phyloP scores from a whole-genome alignment of 2,329 filamentous ascomycete genomes.

The Fusarium nurragi region DNA sequence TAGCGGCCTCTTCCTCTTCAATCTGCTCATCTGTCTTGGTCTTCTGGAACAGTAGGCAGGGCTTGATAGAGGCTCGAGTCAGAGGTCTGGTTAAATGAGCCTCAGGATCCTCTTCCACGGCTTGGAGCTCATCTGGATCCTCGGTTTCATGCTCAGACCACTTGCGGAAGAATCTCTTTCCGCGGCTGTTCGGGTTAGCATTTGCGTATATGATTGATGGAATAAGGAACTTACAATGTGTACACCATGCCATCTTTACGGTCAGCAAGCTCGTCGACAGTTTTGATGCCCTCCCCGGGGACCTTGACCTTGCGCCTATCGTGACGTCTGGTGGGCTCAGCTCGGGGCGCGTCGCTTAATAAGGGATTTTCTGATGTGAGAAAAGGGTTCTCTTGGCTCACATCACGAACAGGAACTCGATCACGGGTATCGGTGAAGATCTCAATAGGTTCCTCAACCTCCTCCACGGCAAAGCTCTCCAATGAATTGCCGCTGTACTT shows the following conservation, averaged over 20 bases:
- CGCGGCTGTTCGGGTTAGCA: slow-evolving; percentile 66
- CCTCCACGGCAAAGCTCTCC: slow-evolving; percentile 67
- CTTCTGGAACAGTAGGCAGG: slow-evolving; percentile 74
- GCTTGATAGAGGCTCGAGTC: slow-evolving; percentile 76
- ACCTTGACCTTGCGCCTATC: slow-evolving; percentile 66
- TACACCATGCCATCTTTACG: slow-evolving; percentile 79
- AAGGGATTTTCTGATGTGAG: slow-evolving; percentile 77
- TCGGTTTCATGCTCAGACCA: slow-evolving; percentile 59
- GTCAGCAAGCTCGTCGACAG: slow-evolving; percentile 69
- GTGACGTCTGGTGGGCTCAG: slow-evolving; percentile 58
- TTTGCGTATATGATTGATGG: not conserved
- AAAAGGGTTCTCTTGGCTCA: slow-evolving; percentile 77
- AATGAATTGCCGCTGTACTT: slow-evolving; percentile 65
- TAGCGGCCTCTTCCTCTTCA: slow-evolving; percentile 68
- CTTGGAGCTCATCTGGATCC: slow-evolving; percentile 49
- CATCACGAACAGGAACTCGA: slow-evolving; percentile 73
- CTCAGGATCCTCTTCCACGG: slow-evolving; percentile 50
- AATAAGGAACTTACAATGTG: slow-evolving; percentile 72
- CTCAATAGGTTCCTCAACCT: slow-evolving; percentile 68
- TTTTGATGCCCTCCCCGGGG: slow-evolving; percentile 65
- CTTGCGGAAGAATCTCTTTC: slow-evolving; percentile 80
- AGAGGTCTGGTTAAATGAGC: slow-evolving; percentile 56
- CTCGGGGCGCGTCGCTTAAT: slow-evolving; percentile 57
- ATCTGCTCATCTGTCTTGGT: slow-evolving; percentile 56
- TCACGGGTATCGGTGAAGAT: slow-evolving; percentile 86